Evolutionary conservation across 768 basidiomycete species (phyloP), one percentile per base, ranked within the genome.

Genomic region (Phallus indusiatus): DNA sequence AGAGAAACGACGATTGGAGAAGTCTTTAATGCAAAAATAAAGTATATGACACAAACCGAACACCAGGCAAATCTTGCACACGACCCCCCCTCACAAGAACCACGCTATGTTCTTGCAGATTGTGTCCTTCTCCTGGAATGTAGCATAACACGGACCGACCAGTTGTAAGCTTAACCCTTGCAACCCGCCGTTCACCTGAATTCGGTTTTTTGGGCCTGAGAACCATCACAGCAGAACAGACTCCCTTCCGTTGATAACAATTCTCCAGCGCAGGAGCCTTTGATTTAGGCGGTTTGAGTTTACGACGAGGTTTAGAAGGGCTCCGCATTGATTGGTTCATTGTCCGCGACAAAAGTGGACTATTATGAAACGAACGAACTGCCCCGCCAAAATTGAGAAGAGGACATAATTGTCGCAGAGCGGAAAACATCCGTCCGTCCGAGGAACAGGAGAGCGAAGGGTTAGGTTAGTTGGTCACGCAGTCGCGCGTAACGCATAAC

Each of bases 51-150:
- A 72, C 82, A 54, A 65, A 96, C 96, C 90, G 84, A 28, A 97
- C 90, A 81, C 96, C 94, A 37, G 95, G 95, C 70, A 98, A 78
- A 85, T 99, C 96, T 76, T 97, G 94, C 1, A 93, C 87, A 74
- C 93, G 82, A 14, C 96, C 96, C 5, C 96, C 96, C 66, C 94
- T 76, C n/a, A 98, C 82, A 48, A 97, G 72, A 1, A 98, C 94
- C 4, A 98, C 95, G 72, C 87, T 88, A 67, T 99, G 96, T 70
- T 98, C 96, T 74, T 98, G 96, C 67, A 98, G 72, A 68, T 96
- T 97, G 70, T 98, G 95, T 0, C 96, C 96, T 69, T 98, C 96
- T 65, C 96, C 96, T 49, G 88, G 90, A 60, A 98, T 92, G 71
- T 97, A 98, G 16, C 93, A 94, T 77, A 88, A 88, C 62, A 94